These are phyloP conservation scores for Gossypium schwendimanii DNA, from an alignment of 441 rosid genomes.

Conservation along the genomic window DNA sequence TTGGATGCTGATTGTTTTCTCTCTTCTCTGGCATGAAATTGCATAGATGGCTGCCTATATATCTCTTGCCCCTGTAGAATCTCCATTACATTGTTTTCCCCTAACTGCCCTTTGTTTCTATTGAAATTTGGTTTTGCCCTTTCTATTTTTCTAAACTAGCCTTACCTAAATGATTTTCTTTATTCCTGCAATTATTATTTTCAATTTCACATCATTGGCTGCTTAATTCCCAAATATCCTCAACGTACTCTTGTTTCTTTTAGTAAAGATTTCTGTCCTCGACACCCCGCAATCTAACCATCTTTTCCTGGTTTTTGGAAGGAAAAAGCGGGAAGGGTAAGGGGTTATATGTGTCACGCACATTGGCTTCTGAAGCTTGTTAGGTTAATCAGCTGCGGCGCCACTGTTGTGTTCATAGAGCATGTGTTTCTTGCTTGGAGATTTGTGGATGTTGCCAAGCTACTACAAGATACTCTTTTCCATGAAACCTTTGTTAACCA, in stretches of 20 bases:
- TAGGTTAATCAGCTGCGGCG: constrained; percentile 17
- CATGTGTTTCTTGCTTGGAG: constrained; percentile 17
- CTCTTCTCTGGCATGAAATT: constrained; percentile 12
- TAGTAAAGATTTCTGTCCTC: constrained; percentile 25
- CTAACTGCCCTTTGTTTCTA: background rate
- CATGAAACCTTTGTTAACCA: background rate
- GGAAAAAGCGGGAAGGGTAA: constrained; percentile 40
- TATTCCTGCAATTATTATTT: background rate
- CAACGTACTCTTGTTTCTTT: constrained; percentile 9
- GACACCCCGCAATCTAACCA: constrained; percentile 21
- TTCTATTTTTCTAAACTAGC: constrained; percentile 8
- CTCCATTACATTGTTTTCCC: constrained; percentile 12
- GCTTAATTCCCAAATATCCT: constrained; percentile 19
- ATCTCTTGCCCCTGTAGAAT: constrained; percentile 12
- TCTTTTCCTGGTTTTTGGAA: constrained; percentile 40
- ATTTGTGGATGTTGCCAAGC: constrained; percentile 19
- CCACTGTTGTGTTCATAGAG: background rate
- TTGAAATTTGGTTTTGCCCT: background rate
- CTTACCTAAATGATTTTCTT: constrained; percentile 7
- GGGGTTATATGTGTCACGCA: constrained; percentile 15
- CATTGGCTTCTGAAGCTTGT: constrained; percentile 23
- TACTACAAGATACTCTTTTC: constrained; percentile 25
- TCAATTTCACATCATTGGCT: constrained; percentile 19
- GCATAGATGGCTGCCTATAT: constrained; percentile 4
- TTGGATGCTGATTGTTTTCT: constrained; percentile 14